These are phyloP conservation scores for Fraxinus xanthoxyloides DNA, from an alignment of 305 asterid genomes.

Conservation along the genomic window DNA sequence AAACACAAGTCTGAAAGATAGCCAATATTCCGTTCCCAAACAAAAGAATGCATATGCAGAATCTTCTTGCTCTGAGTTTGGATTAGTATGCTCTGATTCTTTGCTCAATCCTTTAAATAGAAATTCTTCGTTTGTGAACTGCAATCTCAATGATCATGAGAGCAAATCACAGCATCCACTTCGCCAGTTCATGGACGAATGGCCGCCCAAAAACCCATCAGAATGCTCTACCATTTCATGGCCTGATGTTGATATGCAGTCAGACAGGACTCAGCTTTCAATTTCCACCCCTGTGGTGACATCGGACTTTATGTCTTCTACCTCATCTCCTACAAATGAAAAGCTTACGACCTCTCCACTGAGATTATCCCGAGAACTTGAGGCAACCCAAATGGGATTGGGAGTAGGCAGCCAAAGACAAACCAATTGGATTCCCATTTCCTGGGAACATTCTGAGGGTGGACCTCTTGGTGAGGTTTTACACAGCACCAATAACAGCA, in stretches of 20 bases:
- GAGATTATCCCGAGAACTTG: slow-evolving; percentile 42
- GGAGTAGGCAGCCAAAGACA: slow-evolving; percentile 51
- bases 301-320: slow-evolving; percentile 64
- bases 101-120: slow-evolving; percentile 70
- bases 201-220: slow-evolving; percentile 68
- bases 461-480: slow-evolving; percentile 95
- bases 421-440: slow-evolving; percentile 60
- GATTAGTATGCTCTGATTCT: slow-evolving; percentile 74
- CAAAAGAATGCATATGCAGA: slow-evolving; percentile 30
- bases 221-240: slow-evolving; percentile 37
- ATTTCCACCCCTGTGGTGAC: slow-evolving; percentile 61
- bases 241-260: slow-evolving; percentile 41
- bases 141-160: slow-evolving; percentile 28
- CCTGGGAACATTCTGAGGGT: slow-evolving; percentile 77
- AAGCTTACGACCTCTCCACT: slow-evolving; percentile 43
- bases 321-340: slow-evolving; percentile 52
- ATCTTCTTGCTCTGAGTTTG: slow-evolving; percentile 48
- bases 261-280: slow-evolving; percentile 71
- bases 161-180: slow-evolving; percentile 40
- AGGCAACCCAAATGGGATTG: slow-evolving; percentile 58
- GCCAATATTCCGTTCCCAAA: slow-evolving; percentile 23
- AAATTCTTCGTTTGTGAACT: slow-evolving; percentile 41
- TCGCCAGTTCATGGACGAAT: slow-evolving; percentile 57
- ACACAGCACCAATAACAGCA: slow-evolving; percentile 39
- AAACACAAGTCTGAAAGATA: slow-evolving; percentile 27